These are phyloP conservation scores for Pinus tabuliformis DNA, from an alignment of 75 land plant genomes.

Conservation along the genomic window DNA sequence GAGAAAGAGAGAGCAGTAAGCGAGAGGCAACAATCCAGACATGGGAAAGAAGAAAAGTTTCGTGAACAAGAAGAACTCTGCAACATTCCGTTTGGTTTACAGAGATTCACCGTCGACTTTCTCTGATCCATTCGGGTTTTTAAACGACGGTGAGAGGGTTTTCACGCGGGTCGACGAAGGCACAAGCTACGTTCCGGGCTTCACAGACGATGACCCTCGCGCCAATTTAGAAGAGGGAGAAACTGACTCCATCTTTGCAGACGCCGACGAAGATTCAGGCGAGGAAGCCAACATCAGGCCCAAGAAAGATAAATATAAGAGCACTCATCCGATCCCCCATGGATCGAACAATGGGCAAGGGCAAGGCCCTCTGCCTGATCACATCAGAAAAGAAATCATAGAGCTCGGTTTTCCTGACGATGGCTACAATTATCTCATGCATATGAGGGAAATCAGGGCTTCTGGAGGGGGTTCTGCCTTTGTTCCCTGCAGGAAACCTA, in stretches of 20 bases:
- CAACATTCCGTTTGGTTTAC: conserved; percentile 78
- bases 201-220: conserved; percentile 26
- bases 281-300: conserved; percentile 1
- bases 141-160: conserved; percentile 43
- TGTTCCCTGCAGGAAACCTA: conserved; percentile 43
- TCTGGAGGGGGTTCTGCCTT: conserved; percentile 72
- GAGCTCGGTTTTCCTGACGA: conserved; percentile 96
- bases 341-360: not conserved
- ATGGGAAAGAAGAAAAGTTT: conserved; percentile 69
- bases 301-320: not conserved
- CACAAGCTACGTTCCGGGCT: conserved; percentile 26
- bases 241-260: conserved; percentile 59
- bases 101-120: conserved; percentile 71
- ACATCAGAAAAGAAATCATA: conserved; percentile 76
- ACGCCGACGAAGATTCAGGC: conserved; percentile 49
- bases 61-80: conserved; percentile 90
- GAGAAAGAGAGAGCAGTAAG: not conserved
- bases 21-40: not conserved
- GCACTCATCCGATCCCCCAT: not conserved
- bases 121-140: conserved; percentile 13
- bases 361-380: conserved; percentile 44
- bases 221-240: conserved; percentile 9
- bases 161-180: conserved; percentile 85
- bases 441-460: conserved; percentile 70
- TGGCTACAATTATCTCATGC: conserved; percentile 87